These are phyloP conservation scores for Starmerella asiatica DNA, from an alignment of 805 yeast species.

Conservation along the genomic window DNA sequence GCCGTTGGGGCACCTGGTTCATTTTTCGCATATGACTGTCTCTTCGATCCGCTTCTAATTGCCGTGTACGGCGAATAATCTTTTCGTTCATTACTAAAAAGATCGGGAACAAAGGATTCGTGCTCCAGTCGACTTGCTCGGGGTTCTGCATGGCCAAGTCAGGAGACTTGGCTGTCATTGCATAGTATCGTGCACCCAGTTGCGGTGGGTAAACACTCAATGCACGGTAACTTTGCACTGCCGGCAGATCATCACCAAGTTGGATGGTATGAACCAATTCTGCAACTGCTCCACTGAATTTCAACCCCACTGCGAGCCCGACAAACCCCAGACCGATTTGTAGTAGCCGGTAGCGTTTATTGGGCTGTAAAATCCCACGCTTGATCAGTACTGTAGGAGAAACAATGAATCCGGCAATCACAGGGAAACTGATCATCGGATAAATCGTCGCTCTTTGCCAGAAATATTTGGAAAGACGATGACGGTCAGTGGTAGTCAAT, in stretches of 20 bases:
- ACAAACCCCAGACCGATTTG: conserved; percentile 19
- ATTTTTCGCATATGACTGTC: not conserved
- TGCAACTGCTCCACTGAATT: conserved; percentile 12
- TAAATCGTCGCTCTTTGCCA: conserved; percentile 12
- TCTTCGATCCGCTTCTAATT: not conserved
- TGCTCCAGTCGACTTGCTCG: conserved; percentile 18
- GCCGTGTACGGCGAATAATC: conserved; percentile 2
- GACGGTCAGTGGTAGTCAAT: conserved; percentile 15
- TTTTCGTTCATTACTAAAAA: conserved; percentile 15
- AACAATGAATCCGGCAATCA: conserved; percentile 14
- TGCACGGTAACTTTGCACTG: conserved; percentile 10
- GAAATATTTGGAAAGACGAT: conserved; percentile 11
- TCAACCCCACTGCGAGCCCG: conserved; percentile 20
- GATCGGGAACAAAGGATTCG: conserved; percentile 20
- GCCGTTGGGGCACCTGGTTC: conserved; percentile 1
- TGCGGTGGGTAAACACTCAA: conserved; percentile 20
- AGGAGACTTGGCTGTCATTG: conserved; percentile 15
- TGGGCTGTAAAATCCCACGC: conserved; percentile 8
- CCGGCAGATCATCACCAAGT: conserved; percentile 6
- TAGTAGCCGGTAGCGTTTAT: conserved; percentile 7
- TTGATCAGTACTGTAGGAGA: conserved; percentile 15
- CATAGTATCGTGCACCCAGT: conserved; percentile 19
- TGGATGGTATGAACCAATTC: conserved; percentile 4
- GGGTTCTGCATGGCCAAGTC: conserved; percentile 18
- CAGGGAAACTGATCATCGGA: conserved; percentile 20